Conservation (phyloP, 2,329 filamentous ascomycete genomes). For the Pezicula radicicola region DNA sequence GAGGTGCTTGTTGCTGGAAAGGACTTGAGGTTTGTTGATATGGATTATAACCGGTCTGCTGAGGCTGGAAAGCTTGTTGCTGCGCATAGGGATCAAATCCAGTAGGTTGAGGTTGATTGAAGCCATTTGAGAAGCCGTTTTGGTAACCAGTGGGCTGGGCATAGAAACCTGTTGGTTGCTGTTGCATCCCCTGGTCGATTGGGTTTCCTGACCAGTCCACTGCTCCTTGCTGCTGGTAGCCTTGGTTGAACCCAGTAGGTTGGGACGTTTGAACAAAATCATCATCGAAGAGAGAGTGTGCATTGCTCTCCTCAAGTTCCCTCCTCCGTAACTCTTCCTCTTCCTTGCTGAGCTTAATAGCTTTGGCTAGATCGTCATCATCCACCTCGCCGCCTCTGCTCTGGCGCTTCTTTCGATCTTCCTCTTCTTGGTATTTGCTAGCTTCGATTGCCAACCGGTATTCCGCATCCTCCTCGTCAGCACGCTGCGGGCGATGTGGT, state of each 20-base stretch:
- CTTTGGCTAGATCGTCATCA: conserved; percentile 90
- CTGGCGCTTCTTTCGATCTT: conserved; percentile 75
- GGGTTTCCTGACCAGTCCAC: conserved; percentile 98
- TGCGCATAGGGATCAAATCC: conserved; percentile 64
- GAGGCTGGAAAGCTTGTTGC: conserved; percentile 43
- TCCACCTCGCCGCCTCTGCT: conserved; percentile 50
- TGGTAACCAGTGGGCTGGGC: conserved; percentile 62
- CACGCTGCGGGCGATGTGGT: conserved; percentile 45
- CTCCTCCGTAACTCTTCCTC: conserved; percentile 88
- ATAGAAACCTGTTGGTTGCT: conserved; percentile 79
- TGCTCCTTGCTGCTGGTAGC: conserved; percentile 93
- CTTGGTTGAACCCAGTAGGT: conserved; percentile 89
- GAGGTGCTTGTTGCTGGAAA: conserved; percentile 43
- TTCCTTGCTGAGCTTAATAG: conserved; percentile 89
- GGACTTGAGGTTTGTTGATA: conserved; percentile 40
- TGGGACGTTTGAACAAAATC: conserved; percentile 54
- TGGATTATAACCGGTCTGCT: conserved; percentile 53
- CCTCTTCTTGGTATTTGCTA: conserved; percentile 92
- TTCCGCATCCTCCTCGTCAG: conserved; percentile 85
- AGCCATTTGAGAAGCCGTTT: conserved; percentile 69
- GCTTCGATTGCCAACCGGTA: conserved; percentile 89
- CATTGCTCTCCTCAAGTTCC: conserved; percentile 84
- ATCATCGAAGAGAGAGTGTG: conserved; percentile 86
- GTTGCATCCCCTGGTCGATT: conserved; percentile 72
- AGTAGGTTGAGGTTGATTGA: conserved; percentile 60